Evolutionary conservation across 352 stramenopile genomes (phyloP).

Genomic region (Phytophthora foliorum): DNA sequence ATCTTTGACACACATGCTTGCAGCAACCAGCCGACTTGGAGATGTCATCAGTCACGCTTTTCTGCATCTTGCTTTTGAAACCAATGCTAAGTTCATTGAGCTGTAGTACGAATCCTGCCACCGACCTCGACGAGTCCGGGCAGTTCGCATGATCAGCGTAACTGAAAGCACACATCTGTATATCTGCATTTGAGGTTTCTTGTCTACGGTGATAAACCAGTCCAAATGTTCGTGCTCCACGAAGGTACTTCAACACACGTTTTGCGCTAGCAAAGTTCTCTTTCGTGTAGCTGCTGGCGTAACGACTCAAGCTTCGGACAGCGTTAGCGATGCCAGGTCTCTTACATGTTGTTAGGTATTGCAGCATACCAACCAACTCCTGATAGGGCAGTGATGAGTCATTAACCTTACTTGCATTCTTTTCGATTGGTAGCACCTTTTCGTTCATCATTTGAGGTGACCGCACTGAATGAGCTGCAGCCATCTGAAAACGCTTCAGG

Average conservation of each 20-base stretch:
- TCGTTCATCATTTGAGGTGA: not conserved
- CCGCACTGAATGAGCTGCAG: not conserved
- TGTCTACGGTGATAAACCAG: constrained; percentile 9
- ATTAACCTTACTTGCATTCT: not conserved
- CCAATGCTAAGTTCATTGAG: too few relatives aligned
- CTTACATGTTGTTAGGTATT: not conserved
- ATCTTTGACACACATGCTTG: too few relatives aligned
- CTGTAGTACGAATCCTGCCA: too few relatives aligned
- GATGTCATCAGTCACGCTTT: too few relatives aligned
- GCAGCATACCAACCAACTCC: not conserved
- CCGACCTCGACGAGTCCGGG: too few relatives aligned
- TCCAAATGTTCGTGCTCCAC: not conserved
- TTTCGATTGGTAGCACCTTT: not conserved
- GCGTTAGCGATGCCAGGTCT: not conserved
- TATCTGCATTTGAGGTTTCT: too few relatives aligned
- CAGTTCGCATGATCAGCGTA: too few relatives aligned
- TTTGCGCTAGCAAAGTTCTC: constrained; percentile 7
- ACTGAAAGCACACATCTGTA: too few relatives aligned
- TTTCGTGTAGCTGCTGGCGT: not conserved
- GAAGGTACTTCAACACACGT: not conserved
- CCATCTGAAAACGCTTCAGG: not conserved
- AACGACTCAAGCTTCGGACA: not conserved
- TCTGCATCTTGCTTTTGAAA: too few relatives aligned
- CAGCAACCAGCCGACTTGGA: too few relatives aligned
- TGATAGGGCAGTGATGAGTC: not conserved